Conservation (phyloP, 495 filamentous ascomycete genomes). For the Platismatia glauca region DNA sequence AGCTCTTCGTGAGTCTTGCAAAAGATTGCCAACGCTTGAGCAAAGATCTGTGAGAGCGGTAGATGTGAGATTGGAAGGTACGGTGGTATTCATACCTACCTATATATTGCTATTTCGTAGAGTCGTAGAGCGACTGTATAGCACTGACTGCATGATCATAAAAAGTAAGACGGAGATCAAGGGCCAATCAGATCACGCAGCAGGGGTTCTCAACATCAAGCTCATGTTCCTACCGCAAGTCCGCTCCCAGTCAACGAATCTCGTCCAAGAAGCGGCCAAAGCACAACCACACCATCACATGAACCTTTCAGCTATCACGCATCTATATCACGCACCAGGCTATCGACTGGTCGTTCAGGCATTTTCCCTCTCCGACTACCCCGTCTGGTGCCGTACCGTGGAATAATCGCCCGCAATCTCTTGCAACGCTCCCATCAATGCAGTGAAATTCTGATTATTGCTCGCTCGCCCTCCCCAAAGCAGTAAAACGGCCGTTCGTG, state of each 20-base stretch:
- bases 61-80: not conserved
- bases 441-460: not conserved
- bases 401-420: constrained; percentile 3
- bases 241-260: constrained; percentile 30
- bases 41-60: not conserved
- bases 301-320: constrained; percentile 16
- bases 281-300: constrained; percentile 22
- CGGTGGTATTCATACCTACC: not conserved
- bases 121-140: not conserved
- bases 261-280: constrained; percentile 23
- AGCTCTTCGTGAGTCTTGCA: not conserved
- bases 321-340: constrained; percentile 4
- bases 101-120: not conserved
- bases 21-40: not conserved
- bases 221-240: constrained; percentile 25
- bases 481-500: constrained; percentile 19
- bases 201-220: constrained; percentile 31
- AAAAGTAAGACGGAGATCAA: constrained; percentile 2
- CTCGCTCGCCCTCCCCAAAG: not conserved
- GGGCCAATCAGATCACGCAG: constrained; percentile 32
- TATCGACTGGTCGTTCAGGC: constrained; percentile 14
- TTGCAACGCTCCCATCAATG: not conserved
- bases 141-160: not conserved
- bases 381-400: not conserved
- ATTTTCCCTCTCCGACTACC: not conserved